These are phyloP conservation scores for Oenanthe javanica DNA, from an alignment of 140 eudicot genomes.

Conservation along the genomic window DNA sequence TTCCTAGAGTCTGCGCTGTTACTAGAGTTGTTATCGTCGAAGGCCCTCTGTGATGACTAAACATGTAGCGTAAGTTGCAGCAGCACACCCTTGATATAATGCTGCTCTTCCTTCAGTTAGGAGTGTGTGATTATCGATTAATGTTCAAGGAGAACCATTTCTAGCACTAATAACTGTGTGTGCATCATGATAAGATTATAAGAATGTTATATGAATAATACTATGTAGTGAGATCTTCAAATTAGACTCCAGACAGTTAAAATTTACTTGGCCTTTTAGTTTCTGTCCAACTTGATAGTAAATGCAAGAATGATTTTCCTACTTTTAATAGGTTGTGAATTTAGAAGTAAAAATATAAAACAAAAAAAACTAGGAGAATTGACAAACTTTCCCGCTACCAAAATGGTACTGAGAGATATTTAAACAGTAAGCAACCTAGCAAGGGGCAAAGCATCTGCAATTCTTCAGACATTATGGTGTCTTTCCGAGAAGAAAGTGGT, in stretches of 20 bases:
- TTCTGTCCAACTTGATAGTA: too few species aligned
- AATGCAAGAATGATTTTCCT: too few species aligned
- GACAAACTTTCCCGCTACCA: too few species aligned
- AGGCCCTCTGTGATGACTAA: background rate
- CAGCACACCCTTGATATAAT: background rate
- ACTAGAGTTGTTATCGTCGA: too few species aligned
- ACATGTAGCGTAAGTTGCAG: background rate
- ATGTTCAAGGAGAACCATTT: background rate
- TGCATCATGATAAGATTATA: background rate
- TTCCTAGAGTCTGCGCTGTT: too few species aligned
- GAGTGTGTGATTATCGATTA: background rate
- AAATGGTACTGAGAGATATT: background rate
- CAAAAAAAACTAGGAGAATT: too few species aligned
- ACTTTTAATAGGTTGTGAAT: too few species aligned
- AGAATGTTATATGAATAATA: too few species aligned
- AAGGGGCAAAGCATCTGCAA: slow-evolving; percentile 11
- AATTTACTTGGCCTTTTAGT: too few species aligned
- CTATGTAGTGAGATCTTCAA: too few species aligned
- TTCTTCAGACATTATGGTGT: background rate
- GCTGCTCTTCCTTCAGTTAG: background rate
- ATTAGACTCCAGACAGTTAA: too few species aligned
- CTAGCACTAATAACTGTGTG: background rate
- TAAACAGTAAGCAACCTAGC: background rate
- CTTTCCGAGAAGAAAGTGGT: slow-evolving; percentile 23
- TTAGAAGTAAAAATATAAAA: too few species aligned